phyloP scores from a whole-genome alignment of 352 stramenopile genomes.

The Globisporangium iwayamae region DNA sequence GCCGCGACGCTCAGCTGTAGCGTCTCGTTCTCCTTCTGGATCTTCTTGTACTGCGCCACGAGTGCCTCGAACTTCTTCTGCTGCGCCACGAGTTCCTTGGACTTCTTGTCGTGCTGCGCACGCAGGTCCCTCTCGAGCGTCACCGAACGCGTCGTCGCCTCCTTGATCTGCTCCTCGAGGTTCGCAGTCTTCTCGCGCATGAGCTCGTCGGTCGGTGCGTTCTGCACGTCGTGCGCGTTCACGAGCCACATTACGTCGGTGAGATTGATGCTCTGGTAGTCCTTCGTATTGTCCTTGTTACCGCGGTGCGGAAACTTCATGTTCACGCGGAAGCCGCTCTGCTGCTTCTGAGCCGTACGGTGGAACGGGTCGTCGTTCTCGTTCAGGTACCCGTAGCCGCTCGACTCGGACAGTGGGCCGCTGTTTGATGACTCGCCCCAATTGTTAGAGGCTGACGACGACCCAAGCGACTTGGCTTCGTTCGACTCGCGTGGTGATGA shows the following conservation, averaged over 20 bases:
- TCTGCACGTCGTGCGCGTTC: slow-evolving; percentile 68
- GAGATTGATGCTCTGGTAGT: slow-evolving; percentile 85
- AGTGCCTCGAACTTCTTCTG: slow-evolving; percentile 81
- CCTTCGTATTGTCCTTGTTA: slow-evolving; percentile 86
- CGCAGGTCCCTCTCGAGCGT: slow-evolving; percentile 70
- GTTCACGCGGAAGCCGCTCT: slow-evolving; percentile 82
- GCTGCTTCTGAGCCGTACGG: slow-evolving; percentile 79
- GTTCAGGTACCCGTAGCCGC: slow-evolving; percentile 34
- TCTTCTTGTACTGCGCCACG: slow-evolving; percentile 79
- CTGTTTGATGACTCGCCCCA: slow-evolving; percentile 43
- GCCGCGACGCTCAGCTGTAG: slow-evolving; percentile 61
- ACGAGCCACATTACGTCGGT: slow-evolving; percentile 83
- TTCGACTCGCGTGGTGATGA: slow-evolving; percentile 50
- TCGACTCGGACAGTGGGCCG: slow-evolving; percentile 26
- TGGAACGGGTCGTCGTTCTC: slow-evolving; percentile 85
- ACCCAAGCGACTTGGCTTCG: slow-evolving; percentile 35
- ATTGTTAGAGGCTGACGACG: slow-evolving; percentile 40
- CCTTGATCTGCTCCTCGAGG: slow-evolving; percentile 86
- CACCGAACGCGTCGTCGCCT: slow-evolving; percentile 68
- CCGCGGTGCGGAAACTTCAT: slow-evolving; percentile 81
- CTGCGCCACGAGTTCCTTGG: slow-evolving; percentile 60
- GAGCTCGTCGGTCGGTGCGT: slow-evolving; percentile 75
- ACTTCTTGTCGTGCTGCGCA: slow-evolving; percentile 70
- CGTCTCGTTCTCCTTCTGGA: slow-evolving; percentile 77
- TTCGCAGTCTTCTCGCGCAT: slow-evolving; percentile 88